Evolutionary conservation across 768 basidiomycete genomes (phyloP), one percentile per base, ranked within the genome.

Genomic region (Paxillus rubicundulus): DNA sequence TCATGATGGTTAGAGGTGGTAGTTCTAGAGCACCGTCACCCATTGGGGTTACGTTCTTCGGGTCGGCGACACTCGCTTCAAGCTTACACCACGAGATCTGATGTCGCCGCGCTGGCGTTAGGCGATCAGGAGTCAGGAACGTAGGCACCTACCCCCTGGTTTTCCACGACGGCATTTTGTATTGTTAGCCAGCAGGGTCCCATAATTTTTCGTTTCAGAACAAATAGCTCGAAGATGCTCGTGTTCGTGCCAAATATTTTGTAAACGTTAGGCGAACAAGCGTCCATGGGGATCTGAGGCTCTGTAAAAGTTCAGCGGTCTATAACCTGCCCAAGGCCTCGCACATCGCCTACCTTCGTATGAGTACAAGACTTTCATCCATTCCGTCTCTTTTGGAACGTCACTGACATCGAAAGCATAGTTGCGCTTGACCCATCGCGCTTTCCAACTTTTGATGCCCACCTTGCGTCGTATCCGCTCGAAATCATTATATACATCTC

Each of bases 41-140:
- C 66, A 95, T 84, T 0, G 92, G 90, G 53, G 84, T 89, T 68
- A 99, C 82, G 58, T 91, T 85, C 61, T 97, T 96, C 1, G 95
- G 94, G 60, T 94, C 81, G 7, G 80, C 69, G 6, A 93, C 88
- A 0, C 82, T 84, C 16, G 82, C 87, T 72, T 99, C 96, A 12
- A 98, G 73, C 71, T 95, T 95, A 63, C 95, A 98, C 97, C 97
- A 99, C 1, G 97, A 96, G 30, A 92, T 80, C 96, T 98, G 55
- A 21, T n/a, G 13, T 21, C 9, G 40, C 30, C 20, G 36, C n/a
- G 4, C 1, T 8, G 27, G 27, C 5, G 30, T 52, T 5, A 56
- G 51, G 52, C 12, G 39, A 47, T 49, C 36, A 13, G 30, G 52
- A 6, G 20, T 21, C 21, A 45, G 21, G 7, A 30, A 3, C 5